phyloP scores from a whole-genome alignment of 2,329 filamentous ascomycete genomes.

The Pseudogymnoascus sp. region DNA sequence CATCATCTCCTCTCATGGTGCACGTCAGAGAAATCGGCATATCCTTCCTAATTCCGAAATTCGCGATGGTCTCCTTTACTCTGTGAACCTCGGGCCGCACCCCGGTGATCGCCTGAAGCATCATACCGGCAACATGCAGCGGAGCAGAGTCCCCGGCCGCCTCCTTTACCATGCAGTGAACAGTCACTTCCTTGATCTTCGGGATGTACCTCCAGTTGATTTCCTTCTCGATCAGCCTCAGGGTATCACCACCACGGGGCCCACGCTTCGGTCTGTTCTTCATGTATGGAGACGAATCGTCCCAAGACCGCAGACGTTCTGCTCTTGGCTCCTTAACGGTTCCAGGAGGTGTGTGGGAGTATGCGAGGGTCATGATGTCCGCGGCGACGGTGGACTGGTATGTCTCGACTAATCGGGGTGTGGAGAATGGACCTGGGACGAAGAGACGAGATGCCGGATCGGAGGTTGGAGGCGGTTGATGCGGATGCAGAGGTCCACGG shows the following conservation, averaged over 20 bases:
- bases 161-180: conserved; percentile 65
- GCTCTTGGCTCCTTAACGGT: conserved; percentile 46
- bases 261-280: conserved; percentile 80
- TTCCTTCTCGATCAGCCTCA: conserved; percentile 63
- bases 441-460: conserved; percentile 85
- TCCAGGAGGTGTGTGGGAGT: conserved; percentile 77
- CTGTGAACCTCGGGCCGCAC: conserved; percentile 62
- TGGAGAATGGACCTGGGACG: conserved; percentile 81
- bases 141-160: conserved; percentile 63
- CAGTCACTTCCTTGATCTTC: conserved; percentile 67
- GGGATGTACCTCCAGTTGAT: conserved; percentile 81
- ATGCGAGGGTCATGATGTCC: conserved; percentile 82
- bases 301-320: conserved; percentile 75
- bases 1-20: conserved; percentile 68
- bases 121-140: conserved; percentile 74
- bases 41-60: conserved; percentile 66
- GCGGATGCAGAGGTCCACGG: conserved; percentile 84
- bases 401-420: conserved; percentile 81
- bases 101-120: conserved; percentile 78
- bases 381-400: conserved; percentile 78
- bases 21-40: conserved; percentile 69
- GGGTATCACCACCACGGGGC: conserved; percentile 67
- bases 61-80: conserved; percentile 60
- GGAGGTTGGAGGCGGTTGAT: conserved; percentile 79
- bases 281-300: conserved; percentile 86